These are phyloP conservation scores for Calonectria honghensis DNA, from an alignment of 2,329 filamentous ascomycete species.

Conservation along the genomic window DNA sequence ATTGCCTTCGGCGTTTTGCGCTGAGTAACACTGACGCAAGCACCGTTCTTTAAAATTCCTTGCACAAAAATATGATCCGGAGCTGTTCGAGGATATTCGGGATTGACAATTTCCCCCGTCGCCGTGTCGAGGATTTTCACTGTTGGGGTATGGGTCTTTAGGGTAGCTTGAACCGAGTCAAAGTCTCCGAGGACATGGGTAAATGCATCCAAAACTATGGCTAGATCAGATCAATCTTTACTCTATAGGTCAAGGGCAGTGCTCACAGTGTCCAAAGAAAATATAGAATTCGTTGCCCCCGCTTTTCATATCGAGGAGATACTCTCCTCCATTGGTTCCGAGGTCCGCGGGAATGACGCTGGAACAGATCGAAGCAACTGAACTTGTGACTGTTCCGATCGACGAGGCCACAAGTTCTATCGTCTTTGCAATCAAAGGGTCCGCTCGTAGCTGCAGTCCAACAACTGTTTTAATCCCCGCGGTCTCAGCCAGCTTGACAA, in stretches of 20 bases:
- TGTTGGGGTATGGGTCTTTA: constrained; percentile 23
- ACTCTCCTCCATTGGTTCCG: constrained; percentile 2
- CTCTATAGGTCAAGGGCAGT: too few species aligned
- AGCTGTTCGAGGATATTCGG: constrained; percentile 20
- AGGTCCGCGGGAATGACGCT: constrained; percentile 18
- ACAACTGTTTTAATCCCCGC: constrained; percentile 63
- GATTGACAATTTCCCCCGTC: constrained; percentile 17
- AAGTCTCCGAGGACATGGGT: constrained; percentile 35
- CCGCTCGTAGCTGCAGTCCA: constrained; percentile 67
- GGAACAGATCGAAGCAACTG: constrained; percentile 18
- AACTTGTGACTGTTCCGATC: constrained; percentile 41
- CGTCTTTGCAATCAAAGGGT: constrained; percentile 58
- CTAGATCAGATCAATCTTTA: background rate
- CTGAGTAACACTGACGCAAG: constrained; percentile 23
- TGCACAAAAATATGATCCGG: constrained; percentile 38
- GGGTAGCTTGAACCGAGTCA: constrained; percentile 27
- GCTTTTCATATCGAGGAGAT: constrained; percentile 36
- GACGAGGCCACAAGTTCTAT: constrained; percentile 42
- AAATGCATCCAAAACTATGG: constrained; percentile 36
- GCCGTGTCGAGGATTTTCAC: background rate
- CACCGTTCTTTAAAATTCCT: constrained; percentile 33
- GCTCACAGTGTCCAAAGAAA: constrained; percentile 41
- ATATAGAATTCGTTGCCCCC: constrained; percentile 41
- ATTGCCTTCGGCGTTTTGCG: constrained; percentile 29
- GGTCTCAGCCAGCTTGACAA: constrained; percentile 59